Evolutionary conservation across 139 green algal genomes (phyloP).

Genomic region (Picochlorum sp.): DNA sequence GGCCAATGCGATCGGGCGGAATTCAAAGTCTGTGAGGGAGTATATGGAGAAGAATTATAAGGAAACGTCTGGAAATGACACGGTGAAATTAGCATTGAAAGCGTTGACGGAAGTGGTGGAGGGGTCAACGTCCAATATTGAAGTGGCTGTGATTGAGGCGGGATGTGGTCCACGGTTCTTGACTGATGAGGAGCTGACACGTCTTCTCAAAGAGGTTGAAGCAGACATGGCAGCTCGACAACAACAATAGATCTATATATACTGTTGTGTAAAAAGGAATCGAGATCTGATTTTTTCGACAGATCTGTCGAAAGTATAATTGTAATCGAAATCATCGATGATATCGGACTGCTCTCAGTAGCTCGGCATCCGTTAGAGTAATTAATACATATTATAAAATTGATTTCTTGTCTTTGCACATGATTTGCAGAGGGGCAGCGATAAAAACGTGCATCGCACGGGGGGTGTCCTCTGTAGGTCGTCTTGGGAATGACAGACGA

Average conservation of each 20-base stretch:
- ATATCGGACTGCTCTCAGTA: no score
- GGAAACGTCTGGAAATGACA: constrained; percentile 61
- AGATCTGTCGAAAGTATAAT: no score
- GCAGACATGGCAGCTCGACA: constrained; percentile 48
- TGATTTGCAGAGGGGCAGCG: no score
- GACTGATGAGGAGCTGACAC: constrained; percentile 72
- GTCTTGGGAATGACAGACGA: no score
- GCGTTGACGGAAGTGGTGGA: constrained; percentile 85
- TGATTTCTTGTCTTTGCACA: no score
- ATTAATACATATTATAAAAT: no score
- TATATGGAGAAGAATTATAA: constrained; percentile 97
- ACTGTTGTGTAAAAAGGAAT: no score
- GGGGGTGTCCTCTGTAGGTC: no score
- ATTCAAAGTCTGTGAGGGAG: constrained; percentile 94
- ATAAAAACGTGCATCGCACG: no score
- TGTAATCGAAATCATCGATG: no score
- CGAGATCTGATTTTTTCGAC: no score
- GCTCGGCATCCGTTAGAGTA: no score
- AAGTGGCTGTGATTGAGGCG: constrained; percentile 80
- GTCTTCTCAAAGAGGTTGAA: constrained; percentile 65
- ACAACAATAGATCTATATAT: not conserved
- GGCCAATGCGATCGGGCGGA: constrained; percentile 92
- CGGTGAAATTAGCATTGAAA: constrained; percentile 84
- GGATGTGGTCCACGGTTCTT: constrained; percentile 53
- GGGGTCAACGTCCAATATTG: constrained; percentile 55